phyloP scores from a whole-genome alignment of 2,329 filamentous ascomycete species.

The Xylaria sp. region DNA sequence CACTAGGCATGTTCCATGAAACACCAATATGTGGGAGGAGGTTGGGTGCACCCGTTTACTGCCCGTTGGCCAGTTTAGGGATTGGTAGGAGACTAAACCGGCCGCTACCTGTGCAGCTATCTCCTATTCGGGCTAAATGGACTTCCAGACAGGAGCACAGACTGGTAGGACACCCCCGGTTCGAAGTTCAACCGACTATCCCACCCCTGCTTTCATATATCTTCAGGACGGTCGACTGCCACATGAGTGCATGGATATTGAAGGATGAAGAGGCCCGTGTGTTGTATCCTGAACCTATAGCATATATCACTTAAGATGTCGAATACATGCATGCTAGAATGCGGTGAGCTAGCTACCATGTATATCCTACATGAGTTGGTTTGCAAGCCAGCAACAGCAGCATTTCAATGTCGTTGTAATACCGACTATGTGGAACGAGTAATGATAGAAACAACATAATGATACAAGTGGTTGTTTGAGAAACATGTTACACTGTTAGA shows the following conservation, averaged over 20 bases:
- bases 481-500: constrained; percentile 1
- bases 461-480: background rate
- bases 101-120: constrained; percentile 21
- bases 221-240: constrained; percentile 10
- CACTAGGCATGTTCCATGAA: constrained; percentile 13
- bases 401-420: background rate
- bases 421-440: constrained; percentile 15
- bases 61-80: constrained; percentile 4
- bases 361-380: background rate
- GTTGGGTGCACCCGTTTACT: constrained; percentile 10
- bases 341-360: background rate
- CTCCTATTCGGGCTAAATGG: constrained; percentile 26
- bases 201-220: constrained; percentile 22
- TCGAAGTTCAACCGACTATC: constrained; percentile 14
- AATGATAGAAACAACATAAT: background rate
- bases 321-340: background rate
- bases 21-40: constrained; percentile 17
- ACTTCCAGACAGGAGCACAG: constrained; percentile 9
- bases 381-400: background rate
- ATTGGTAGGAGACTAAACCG: constrained; percentile 14
- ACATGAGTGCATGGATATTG: constrained; percentile 17
- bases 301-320: background rate
- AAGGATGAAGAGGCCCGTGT: constrained; percentile 27
- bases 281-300: constrained; percentile 12
- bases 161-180: constrained; percentile 16